Evolutionary conservation across 140 eudicot species (phyloP).

Genomic region (Stevia rebaudiana): DNA sequence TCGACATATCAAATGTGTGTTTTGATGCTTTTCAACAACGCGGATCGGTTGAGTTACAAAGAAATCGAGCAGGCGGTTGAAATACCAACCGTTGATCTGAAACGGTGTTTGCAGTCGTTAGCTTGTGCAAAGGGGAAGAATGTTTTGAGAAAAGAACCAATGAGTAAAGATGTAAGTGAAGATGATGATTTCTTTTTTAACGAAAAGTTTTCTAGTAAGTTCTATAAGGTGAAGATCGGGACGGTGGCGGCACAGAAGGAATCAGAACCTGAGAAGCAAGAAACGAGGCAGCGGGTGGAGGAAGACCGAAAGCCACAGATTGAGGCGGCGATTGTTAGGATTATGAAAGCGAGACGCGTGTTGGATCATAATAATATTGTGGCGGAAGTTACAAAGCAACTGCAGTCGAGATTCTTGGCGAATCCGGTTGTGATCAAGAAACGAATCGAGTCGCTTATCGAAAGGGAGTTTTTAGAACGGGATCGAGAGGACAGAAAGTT

Average conservation of each 20-base stretch:
- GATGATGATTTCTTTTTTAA: conserved; percentile 44
- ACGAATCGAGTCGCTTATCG: conserved; percentile 51
- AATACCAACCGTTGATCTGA: conserved; percentile 47
- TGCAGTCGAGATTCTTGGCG: conserved; percentile 55
- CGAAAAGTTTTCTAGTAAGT: conserved; percentile 44
- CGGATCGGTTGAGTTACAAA: conserved; percentile 33
- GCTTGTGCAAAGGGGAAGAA: conserved; percentile 65
- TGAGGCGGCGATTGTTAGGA: conserved; percentile 62
- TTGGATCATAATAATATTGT: conserved; percentile 61
- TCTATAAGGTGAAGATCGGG: conserved; percentile 55
- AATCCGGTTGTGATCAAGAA: conserved; percentile 57
- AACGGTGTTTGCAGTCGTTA: conserved; percentile 56
- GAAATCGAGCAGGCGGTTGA: conserved; percentile 65
- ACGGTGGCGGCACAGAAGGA: conserved; percentile 66
- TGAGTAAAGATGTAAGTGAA: conserved; percentile 59
- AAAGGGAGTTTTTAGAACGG: conserved; percentile 62
- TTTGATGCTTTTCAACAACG: conserved; percentile 49
- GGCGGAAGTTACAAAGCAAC: conserved; percentile 54
- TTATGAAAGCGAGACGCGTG: conserved; percentile 57
- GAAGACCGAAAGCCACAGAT: conserved; percentile 67
- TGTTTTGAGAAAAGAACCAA: conserved; percentile 56
- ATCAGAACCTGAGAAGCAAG: conserved; percentile 55
- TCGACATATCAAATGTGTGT: conserved; percentile 67
- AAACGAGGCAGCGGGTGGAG: conserved; percentile 68
- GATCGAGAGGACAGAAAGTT: conserved; percentile 44